Conservation (phyloP, 306 rosid species). For the Herpetospermum pedunculosum region DNA sequence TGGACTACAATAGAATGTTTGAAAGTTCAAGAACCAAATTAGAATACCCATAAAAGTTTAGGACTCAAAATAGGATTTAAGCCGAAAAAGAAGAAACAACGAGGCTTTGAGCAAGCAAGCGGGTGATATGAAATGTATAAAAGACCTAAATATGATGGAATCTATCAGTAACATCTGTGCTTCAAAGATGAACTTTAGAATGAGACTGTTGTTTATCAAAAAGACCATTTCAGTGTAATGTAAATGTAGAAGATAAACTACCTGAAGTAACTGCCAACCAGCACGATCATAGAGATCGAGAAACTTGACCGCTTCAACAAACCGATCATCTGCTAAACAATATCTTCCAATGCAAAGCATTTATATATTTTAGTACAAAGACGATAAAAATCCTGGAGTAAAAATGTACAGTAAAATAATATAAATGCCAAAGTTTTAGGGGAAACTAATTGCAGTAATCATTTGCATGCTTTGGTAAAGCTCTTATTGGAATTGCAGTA, state of each 20-base stretch:
- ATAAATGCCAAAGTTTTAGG: not conserved
- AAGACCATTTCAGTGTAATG: not conserved
- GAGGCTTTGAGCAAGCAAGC: not conserved
- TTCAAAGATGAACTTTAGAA: not conserved
- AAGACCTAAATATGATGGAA: not conserved
- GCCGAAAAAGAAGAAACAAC: not conserved
- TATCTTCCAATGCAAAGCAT: constrained; percentile 35
- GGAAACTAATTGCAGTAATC: not conserved
- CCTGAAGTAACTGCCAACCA: constrained; percentile 98
- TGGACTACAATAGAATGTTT: not conserved
- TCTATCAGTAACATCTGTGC: not conserved
- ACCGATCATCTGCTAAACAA: constrained; percentile 68
- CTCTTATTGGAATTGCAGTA: not conserved
- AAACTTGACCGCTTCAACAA: constrained; percentile 52
- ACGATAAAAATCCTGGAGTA: not conserved
- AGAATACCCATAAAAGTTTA: not conserved
- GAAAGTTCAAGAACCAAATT: not conserved
- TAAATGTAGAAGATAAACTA: constrained; percentile 5
- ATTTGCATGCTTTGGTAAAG: not conserved
- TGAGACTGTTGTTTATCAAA: not conserved
- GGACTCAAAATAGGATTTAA: not conserved
- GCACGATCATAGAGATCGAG: constrained; percentile 77
- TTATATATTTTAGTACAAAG: not conserved
- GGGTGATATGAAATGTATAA: not conserved
- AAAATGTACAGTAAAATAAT: not conserved